A percentile compares a stretch with the other conserved stretches of the same genome.
Evolutionary conservation across 2,329 filamentous ascomycete genomes (phyloP).

Genomic region (Alternaria dauci): DNA sequence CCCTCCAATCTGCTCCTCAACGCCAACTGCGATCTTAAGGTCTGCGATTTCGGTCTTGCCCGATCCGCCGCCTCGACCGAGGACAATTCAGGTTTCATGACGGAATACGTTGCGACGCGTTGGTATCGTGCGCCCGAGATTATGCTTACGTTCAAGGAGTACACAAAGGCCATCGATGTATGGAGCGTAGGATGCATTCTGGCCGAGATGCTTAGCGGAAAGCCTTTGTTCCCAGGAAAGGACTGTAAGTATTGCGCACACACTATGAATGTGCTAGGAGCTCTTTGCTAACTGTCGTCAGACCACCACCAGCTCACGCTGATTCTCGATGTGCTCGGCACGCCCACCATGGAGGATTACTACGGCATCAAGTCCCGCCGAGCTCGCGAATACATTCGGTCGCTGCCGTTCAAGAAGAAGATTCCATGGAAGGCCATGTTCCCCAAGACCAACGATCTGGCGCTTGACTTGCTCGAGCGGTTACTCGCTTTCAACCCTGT

Average conservation of each 20-base stretch:
- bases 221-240: conserved; percentile 97
- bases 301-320: conserved; percentile 98
- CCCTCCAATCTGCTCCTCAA: conserved; percentile 96
- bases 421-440: conserved; percentile 97
- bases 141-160: conserved; percentile 99
- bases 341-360: conserved; percentile 99
- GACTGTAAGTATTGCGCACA: conserved; percentile 73
- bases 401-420: conserved; percentile 99
- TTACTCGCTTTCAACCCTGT: conserved; percentile 97
- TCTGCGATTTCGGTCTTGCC: conserved; percentile 97
- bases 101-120: conserved; percentile 98
- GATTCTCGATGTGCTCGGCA: conserved; percentile 96
- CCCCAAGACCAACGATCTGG: conserved; percentile 98
- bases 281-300: conserved; percentile 49
- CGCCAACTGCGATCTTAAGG: conserved; percentile 98
- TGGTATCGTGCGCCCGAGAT: conserved; percentile 99
- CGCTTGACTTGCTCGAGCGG: conserved; percentile 92
- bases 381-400: conserved; percentile 97
- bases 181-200: conserved; percentile 99
- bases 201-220: conserved; percentile 98
- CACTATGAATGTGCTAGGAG: neutral
- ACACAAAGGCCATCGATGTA: conserved; percentile 98
- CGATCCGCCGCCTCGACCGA: conserved; percentile 96
- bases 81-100: conserved; percentile 99
- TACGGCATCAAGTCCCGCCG: conserved; percentile 99